These are phyloP conservation scores for Auriscalpium microsporum DNA, from an alignment of 768 basidiomycete species.

Conservation along the genomic window DNA sequence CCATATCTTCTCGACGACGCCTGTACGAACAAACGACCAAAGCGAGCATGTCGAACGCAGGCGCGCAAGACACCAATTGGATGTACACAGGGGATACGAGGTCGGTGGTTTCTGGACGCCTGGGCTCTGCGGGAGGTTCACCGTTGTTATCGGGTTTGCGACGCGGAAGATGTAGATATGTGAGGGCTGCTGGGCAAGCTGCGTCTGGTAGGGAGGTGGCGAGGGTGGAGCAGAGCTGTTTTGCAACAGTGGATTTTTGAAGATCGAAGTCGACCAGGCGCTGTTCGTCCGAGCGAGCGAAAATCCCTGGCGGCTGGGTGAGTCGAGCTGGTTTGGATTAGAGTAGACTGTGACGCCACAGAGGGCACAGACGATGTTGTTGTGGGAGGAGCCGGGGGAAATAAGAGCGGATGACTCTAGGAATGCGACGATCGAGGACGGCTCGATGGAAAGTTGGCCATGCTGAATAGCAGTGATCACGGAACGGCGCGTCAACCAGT, in stretches of 20 bases:
- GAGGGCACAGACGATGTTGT: slow-evolving; percentile 66
- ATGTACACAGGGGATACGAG: slow-evolving; percentile 73
- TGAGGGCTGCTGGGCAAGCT: slow-evolving; percentile 19
- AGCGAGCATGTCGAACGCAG: slow-evolving; percentile 82
- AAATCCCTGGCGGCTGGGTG: slow-evolving; percentile 28
- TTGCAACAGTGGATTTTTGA: slow-evolving; percentile 40
- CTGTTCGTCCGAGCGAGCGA: slow-evolving; percentile 20
- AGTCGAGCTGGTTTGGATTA: slow-evolving; percentile 19
- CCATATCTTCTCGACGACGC: slow-evolving; percentile 83
- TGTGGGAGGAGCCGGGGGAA: slow-evolving; percentile 37
- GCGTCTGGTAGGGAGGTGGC: slow-evolving; percentile 20
- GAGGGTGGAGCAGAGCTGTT: slow-evolving; percentile 28
- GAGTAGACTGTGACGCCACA: slow-evolving; percentile 59
- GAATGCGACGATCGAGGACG: slow-evolving; percentile 55
- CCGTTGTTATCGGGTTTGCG: slow-evolving; percentile 23
- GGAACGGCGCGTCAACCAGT: slow-evolving; percentile 85
- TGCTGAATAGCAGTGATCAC: slow-evolving; percentile 79
- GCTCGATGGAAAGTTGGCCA: slow-evolving; percentile 85
- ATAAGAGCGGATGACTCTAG: slow-evolving; percentile 39
- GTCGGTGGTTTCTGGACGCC: slow-evolving; percentile 28
- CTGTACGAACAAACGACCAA: slow-evolving; percentile 81
- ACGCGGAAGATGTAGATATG: slow-evolving; percentile 67
- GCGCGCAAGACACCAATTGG: slow-evolving; percentile 80
- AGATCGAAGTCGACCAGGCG: slow-evolving; percentile 49
- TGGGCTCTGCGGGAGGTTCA: slow-evolving; percentile 16